phyloP scores from a whole-genome alignment of 148 eudicot species.

The Gaultheria prostrata region DNA sequence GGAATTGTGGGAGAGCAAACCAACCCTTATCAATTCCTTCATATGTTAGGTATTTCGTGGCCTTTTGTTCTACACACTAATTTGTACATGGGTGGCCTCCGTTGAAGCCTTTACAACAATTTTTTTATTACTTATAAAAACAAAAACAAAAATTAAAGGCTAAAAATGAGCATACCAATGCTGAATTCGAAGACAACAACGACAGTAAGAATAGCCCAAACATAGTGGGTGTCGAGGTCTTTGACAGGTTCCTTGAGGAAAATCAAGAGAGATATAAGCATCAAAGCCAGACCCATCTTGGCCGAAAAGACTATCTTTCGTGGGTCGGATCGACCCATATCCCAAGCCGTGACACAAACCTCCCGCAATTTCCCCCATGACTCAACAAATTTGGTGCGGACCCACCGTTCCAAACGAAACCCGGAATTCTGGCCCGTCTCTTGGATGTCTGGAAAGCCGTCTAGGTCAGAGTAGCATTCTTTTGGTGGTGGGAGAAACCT shows the following conservation, averaged over 20 bases:
- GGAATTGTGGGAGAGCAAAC: too few relatives aligned
- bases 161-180: slow-evolving; percentile 46
- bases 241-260: slow-evolving; percentile 67
- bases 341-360: slow-evolving; percentile 32
- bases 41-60: too few relatives aligned
- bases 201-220: slow-evolving; percentile 96
- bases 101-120: too few relatives aligned
- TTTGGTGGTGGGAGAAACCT: slow-evolving; percentile 17
- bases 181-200: slow-evolving; percentile 93
- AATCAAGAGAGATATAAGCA: slow-evolving; percentile 58
- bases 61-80: too few relatives aligned
- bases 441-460: not conserved
- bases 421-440: not conserved
- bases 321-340: slow-evolving; percentile 82
- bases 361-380: slow-evolving; percentile 27
- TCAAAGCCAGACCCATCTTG: slow-evolving; percentile 77
- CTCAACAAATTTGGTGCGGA: slow-evolving; percentile 6
- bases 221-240: slow-evolving; percentile 57
- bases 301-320: slow-evolving; percentile 67
- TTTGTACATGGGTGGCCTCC: too few relatives aligned
- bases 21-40: too few relatives aligned
- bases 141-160: not conserved
- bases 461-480: slow-evolving; percentile 15
- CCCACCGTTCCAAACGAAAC: not conserved
- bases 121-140: too few relatives aligned